Percentiles rank a stretch among this genome's conserved stretches.
phyloP scores from a whole-genome alignment of 1,284 basidiomycete genomes.

The Cryptococcus amylolentus region DNA sequence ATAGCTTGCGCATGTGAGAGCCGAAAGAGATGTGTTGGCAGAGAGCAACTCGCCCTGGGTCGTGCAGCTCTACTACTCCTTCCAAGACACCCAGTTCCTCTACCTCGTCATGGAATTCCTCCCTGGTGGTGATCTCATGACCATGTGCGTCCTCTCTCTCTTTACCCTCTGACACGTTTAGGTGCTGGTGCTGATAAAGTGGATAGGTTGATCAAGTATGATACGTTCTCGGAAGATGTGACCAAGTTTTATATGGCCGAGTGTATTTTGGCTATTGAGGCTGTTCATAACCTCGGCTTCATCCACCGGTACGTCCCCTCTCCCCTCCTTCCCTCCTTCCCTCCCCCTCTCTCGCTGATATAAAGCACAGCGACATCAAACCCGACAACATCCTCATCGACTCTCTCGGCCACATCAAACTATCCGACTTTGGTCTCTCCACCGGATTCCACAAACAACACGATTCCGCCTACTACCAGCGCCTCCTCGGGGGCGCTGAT shows the following conservation, averaged over 20 bases:
- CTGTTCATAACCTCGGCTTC: constrained; percentile 97
- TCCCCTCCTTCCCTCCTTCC: background rate
- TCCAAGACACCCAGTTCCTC: constrained; percentile 92
- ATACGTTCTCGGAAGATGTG: constrained; percentile 97
- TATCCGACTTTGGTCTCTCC: constrained; percentile 93
- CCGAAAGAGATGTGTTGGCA: constrained; percentile 96
- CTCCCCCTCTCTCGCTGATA: constrained; percentile 1
- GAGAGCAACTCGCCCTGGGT: constrained; percentile 97
- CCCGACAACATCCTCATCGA: constrained; percentile 98
- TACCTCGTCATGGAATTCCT: constrained; percentile 99
- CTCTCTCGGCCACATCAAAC: constrained; percentile 84
- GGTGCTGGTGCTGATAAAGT: constrained; percentile 4
- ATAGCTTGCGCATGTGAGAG: constrained; percentile 93
- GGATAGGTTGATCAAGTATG: constrained; percentile 96
- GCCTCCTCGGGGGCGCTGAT: constrained; percentile 66
- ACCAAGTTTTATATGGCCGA: constrained; percentile 99
- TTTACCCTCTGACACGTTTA: background rate
- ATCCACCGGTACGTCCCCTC: constrained; percentile 76
- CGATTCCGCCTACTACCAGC: constrained; percentile 91
- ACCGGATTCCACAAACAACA: constrained; percentile 95
- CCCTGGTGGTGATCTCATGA: constrained; percentile 96
- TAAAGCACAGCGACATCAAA: constrained; percentile 74
- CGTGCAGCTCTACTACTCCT: constrained; percentile 97
- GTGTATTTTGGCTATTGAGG: constrained; percentile 95
- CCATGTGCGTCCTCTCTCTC: constrained; percentile 40